Conservation (phyloP, 2,329 filamentous ascomycete genomes). For the Rosellinia necatrix region DNA sequence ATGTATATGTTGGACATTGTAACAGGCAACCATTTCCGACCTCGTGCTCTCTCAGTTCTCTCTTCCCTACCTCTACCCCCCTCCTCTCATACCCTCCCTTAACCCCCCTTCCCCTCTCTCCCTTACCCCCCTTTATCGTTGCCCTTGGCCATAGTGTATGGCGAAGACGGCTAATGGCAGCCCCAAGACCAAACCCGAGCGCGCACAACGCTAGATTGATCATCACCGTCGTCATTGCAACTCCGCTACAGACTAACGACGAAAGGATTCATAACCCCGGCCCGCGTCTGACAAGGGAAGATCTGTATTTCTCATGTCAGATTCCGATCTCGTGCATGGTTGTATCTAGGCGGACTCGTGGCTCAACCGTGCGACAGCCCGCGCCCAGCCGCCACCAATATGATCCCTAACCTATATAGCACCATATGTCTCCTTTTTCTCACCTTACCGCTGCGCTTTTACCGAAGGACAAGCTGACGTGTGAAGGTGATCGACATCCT, state of each 20-base stretch:
- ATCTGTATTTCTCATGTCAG: constrained; percentile 33
- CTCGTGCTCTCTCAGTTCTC: constrained; percentile 2
- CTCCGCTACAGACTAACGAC: constrained; percentile 12
- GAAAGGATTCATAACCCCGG: constrained; percentile 19
- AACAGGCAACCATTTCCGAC: constrained; percentile 20
- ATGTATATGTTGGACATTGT: constrained; percentile 21
- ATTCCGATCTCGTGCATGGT: constrained; percentile 35
- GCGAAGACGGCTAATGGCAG: constrained; percentile 22
- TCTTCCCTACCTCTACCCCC: constrained; percentile 5
- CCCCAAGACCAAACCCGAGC: constrained; percentile 15
- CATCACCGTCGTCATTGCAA: constrained; percentile 8
- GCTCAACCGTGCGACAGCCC: constrained; percentile 23
- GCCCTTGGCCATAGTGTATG: constrained; percentile 4
- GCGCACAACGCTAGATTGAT: constrained; percentile 20
- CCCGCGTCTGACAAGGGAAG: constrained; percentile 28
- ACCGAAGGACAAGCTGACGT: constrained; percentile 2
- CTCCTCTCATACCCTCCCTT: background rate
- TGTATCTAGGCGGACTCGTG: constrained; percentile 27
- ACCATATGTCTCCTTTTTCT: constrained; percentile 2
- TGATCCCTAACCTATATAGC: constrained; percentile 2
- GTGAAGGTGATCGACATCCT: background rate
- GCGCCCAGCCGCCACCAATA: constrained; percentile 5
- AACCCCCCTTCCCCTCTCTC: constrained; percentile 1
- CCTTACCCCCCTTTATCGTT: constrained; percentile 8
- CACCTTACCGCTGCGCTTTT: background rate